A percentile compares a stretch with the other conserved stretches of the same genome.
These are phyloP conservation scores for Raffaelea arxii DNA, from an alignment of 2,329 filamentous ascomycete genomes.

Conservation along the genomic window DNA sequence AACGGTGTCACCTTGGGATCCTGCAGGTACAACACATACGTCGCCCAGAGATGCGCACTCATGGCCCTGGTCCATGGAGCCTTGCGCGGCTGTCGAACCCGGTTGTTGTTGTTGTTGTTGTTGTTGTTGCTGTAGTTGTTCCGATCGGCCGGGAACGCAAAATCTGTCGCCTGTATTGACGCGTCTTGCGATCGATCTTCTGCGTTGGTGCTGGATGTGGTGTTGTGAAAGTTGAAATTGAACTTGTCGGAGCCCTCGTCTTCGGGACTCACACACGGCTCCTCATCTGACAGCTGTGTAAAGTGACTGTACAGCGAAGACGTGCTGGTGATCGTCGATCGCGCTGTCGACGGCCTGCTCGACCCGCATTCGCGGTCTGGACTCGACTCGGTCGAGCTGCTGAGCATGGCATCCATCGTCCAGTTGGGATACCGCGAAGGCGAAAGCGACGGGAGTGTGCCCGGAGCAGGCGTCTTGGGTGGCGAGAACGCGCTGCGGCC, in stretches of 20 bases:
- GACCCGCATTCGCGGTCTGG: constrained; percentile 44
- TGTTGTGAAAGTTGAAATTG: constrained; percentile 4
- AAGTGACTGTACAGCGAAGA: constrained; percentile 45
- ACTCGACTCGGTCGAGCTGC: constrained; percentile 45
- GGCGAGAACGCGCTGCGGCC: constrained; percentile 35
- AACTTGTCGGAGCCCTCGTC: constrained; percentile 25
- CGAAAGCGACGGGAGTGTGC: constrained; percentile 30
- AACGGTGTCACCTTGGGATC: constrained; percentile 60
- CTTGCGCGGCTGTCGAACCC: constrained; percentile 26
- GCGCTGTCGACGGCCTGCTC: constrained; percentile 49
- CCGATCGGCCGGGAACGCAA: constrained; percentile 4
- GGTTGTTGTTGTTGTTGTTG: not conserved
- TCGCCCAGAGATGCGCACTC: constrained; percentile 56
- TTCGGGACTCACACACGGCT: constrained; percentile 43
- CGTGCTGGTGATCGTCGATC: constrained; percentile 48
- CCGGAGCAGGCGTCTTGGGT: constrained; percentile 50
- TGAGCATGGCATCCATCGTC: constrained; percentile 47
- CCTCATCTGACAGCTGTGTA: constrained; percentile 47
- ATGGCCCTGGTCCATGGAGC: constrained; percentile 56
- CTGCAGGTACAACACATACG: constrained; percentile 54
- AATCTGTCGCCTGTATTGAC: too few species aligned
- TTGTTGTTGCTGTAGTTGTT: constrained; percentile 13
- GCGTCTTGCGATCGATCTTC: constrained; percentile 8
- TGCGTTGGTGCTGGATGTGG: too few species aligned
- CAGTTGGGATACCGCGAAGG: constrained; percentile 45